phyloP scores from a whole-genome alignment of 768 basidiomycete genomes.

The Leccinum variicolor region DNA sequence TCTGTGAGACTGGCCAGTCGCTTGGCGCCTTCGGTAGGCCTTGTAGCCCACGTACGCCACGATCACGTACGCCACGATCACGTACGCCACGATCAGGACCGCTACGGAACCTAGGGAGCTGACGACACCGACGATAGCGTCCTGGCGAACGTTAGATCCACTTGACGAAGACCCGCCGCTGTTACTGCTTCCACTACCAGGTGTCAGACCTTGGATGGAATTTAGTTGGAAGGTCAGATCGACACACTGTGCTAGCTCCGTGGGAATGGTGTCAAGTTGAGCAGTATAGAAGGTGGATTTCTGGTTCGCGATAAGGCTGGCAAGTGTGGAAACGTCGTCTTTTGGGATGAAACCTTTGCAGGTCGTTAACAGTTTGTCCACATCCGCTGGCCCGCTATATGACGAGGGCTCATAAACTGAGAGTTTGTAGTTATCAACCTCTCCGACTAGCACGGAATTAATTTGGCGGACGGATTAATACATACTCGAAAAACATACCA shows the following conservation, averaged over 20 bases:
- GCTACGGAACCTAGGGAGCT: conserved; percentile 80
- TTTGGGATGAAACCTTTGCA: conserved; percentile 70
- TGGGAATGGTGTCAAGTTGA: conserved; percentile 40
- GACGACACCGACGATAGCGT: conserved; percentile 91
- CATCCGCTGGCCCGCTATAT: conserved; percentile 50
- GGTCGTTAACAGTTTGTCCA: conserved; percentile 55
- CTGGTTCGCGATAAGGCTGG: conserved; percentile 57
- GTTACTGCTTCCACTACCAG: conserved; percentile 19
- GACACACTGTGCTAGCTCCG: conserved; percentile 62
- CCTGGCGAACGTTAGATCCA: conserved; percentile 48
- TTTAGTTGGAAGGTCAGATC: conserved; percentile 62
- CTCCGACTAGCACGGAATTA: conserved; percentile 29
- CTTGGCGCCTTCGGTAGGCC: conserved; percentile 62
- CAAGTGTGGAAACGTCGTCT: conserved; percentile 53
- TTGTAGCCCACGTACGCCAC: conserved; percentile 48
- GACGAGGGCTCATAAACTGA: conserved; percentile 63
- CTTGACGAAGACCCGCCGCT: conserved; percentile 18
- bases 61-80: too few relatives aligned
- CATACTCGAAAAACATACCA: conserved; percentile 30
- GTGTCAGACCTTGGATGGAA: conserved; percentile 40
- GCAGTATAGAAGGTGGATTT: conserved; percentile 65
- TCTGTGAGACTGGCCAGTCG: conserved; percentile 76
- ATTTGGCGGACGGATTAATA: conserved; percentile 16
- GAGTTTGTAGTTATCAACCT: conserved; percentile 56
- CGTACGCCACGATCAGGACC: conserved; percentile 65